These are phyloP conservation scores for Chlamydomonas reinhardtii DNA, from an alignment of 163 green algal genomes.

Conservation along the genomic window DNA sequence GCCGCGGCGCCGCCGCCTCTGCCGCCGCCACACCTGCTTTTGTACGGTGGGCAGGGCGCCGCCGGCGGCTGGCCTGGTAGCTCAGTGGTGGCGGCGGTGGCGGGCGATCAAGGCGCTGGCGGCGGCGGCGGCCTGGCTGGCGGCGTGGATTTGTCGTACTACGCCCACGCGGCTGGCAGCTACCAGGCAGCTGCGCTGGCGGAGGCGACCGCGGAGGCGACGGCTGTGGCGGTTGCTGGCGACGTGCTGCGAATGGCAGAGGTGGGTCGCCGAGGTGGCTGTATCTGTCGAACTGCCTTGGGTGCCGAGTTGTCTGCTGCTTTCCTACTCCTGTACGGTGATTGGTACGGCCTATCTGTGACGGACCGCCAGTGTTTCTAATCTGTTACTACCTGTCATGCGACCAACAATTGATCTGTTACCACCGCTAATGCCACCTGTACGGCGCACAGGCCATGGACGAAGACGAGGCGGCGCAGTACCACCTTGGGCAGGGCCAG, in stretches of 20 bases:
- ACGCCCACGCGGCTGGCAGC: not conserved
- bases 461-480: constrained; percentile 3
- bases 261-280: not conserved
- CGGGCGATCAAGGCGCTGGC: not conserved
- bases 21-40: not conserved
- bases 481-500: no score
- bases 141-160: constrained; percentile 1
- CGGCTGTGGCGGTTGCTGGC: constrained; percentile 24
- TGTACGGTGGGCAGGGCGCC: not conserved
- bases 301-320: no score
- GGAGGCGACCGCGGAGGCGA: constrained; percentile 31
- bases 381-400: no score
- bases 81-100: not conserved
- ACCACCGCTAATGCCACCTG: no score
- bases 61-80: no score
- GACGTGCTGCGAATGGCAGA: constrained; percentile 2
- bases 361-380: no score
- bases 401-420: no score
- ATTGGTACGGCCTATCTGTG: no score
- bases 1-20: not conserved
- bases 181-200: constrained; percentile 28
- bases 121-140: not conserved
- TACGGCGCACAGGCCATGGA: constrained; percentile 10
- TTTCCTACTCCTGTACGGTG: no score
- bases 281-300: no score